Conservation (phyloP, 352 stramenopile genomes). For the Globisporangium carolinianum region DNA sequence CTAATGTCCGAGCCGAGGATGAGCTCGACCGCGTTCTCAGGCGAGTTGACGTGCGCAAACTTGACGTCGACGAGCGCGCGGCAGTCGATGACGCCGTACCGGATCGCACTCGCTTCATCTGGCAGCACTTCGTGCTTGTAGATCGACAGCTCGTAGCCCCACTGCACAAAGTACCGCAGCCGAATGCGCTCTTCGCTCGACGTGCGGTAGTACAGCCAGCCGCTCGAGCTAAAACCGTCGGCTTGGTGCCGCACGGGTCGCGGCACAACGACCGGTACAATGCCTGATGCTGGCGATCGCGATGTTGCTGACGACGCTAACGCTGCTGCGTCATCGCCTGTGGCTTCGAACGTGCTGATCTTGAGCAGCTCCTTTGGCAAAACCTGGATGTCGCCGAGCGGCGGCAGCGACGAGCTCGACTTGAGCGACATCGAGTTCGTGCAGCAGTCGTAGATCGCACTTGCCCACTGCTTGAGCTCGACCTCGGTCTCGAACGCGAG, state of each 20-base stretch:
- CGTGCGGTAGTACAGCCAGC: constrained; percentile 83
- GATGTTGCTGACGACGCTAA: constrained; percentile 8
- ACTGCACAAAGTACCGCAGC: constrained; percentile 83
- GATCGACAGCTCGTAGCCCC: constrained; percentile 84
- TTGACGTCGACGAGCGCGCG: constrained; percentile 74
- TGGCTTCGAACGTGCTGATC: constrained; percentile 67
- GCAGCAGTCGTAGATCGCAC: constrained; percentile 79
- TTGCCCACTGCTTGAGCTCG: constrained; percentile 65
- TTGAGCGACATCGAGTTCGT: constrained; percentile 87
- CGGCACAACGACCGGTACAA: constrained; percentile 8
- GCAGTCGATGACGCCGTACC: constrained; percentile 83
- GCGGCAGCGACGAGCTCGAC: constrained; percentile 43
- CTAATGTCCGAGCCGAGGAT: constrained; percentile 70
- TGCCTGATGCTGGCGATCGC: constrained; percentile 8
- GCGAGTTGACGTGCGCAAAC: constrained; percentile 80
- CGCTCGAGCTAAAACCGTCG: constrained; percentile 57
- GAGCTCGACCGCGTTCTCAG: constrained; percentile 81
- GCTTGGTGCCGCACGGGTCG: constrained; percentile 2
- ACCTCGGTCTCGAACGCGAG: constrained; percentile 75
- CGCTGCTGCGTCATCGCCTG: constrained; percentile 25
- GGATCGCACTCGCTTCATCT: constrained; percentile 73
- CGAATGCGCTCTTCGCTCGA: constrained; percentile 77
- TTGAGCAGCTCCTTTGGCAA: constrained; percentile 84
- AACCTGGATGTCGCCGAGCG: constrained; percentile 66
- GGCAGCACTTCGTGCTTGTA: constrained; percentile 85